Evolutionary conservation across 345 rosid species (phyloP), one percentile per base, ranked within the genome.

Genomic region (Capsella bursapastoris): DNA sequence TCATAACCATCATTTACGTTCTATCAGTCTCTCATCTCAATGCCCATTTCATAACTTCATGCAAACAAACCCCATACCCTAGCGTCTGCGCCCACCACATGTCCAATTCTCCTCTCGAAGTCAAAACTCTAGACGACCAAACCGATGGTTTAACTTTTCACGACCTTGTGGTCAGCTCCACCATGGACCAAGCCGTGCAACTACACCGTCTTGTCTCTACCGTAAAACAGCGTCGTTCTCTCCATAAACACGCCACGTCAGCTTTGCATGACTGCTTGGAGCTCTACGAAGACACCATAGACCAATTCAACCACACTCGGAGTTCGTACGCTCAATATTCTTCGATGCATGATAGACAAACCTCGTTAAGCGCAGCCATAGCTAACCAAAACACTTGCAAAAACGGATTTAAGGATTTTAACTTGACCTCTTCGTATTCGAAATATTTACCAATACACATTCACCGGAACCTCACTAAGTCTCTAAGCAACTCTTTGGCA

Each of bases 401-500:
- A 78, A 87, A 84, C 63, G 97, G 97, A 7, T 89, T 93, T 64
- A 58, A 43, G 22, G 98, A 93, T 44, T 82, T 86, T n/a, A 79
- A 88, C 27, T 50, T 77, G 51, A 71, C 83, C 35, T 57, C 72
- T 43, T 70, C 86, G 41, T 38, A 78, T 53, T 66, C 89, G 8
- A 60, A 84, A 65, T 75, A 60, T 13, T 71, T 83, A 2, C 86
- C 96, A 8, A 7, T 40, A 10, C 32, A 43, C 8, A 48, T 70
- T 81, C 68, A 86, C 14, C 35, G 74, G 35, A 85, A 88, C 74
- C 84, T 91, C 40, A 83, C 98, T 4, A 84, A 79, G 79, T 80
- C 89, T 72, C 61, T 93, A 7, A 85, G 92, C 84, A 89, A 89
- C 81, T 86, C 96, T 5, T 85, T 93, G 7, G 92, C 94, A 7